These are phyloP conservation scores for Periconia digitata DNA, from an alignment of 2,329 filamentous ascomycete species.

Conservation along the genomic window DNA sequence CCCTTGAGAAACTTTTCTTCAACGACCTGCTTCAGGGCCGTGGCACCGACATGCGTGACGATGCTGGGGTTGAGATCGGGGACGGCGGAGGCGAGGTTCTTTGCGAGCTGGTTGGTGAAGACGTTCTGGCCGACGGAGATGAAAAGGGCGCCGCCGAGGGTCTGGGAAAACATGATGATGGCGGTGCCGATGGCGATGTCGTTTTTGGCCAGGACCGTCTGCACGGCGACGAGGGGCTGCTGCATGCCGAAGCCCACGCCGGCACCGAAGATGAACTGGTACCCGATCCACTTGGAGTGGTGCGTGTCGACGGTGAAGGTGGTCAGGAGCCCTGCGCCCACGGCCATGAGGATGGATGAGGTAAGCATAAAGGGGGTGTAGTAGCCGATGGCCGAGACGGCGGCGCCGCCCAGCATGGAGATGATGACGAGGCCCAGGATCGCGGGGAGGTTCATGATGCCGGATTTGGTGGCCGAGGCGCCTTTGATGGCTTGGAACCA, in stretches of 20 bases:
- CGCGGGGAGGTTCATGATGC: conserved; percentile 52
- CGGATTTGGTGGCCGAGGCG: conserved; percentile 48
- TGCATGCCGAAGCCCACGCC: conserved; percentile 54
- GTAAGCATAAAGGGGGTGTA: conserved; percentile 54
- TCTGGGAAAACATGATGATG: conserved; percentile 52
- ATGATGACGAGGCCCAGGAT: conserved; percentile 50
- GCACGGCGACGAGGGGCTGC: conserved; percentile 50
- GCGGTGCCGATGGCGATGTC: conserved; percentile 53
- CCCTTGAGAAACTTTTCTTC: conserved; percentile 51
- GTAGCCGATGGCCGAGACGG: conserved; percentile 49
- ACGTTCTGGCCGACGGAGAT: conserved; percentile 54
- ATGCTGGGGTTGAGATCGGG: conserved; percentile 46
- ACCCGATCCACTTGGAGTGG: conserved; percentile 42
- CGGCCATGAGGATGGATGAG: conserved; percentile 46
- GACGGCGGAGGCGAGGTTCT: conserved; percentile 39
- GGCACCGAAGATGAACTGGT: conserved; percentile 44
- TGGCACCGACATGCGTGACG: conserved; percentile 56
- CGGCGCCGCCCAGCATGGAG: conserved; percentile 43
- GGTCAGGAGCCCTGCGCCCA: conserved; percentile 50
- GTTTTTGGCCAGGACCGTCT: conserved; percentile 45
- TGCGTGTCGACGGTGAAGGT: conserved; percentile 46
- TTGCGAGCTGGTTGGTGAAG: conserved; percentile 52
- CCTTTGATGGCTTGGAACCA: conserved; percentile 56
- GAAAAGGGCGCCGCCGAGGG: conserved; percentile 52
- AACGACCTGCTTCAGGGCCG: conserved; percentile 59